A percentile compares a stretch with the other conserved stretches of the same genome.
These are phyloP conservation scores for Trichopus zeylanicus DNA, from an alignment of 116 monocot genomes.

Conservation along the genomic window DNA sequence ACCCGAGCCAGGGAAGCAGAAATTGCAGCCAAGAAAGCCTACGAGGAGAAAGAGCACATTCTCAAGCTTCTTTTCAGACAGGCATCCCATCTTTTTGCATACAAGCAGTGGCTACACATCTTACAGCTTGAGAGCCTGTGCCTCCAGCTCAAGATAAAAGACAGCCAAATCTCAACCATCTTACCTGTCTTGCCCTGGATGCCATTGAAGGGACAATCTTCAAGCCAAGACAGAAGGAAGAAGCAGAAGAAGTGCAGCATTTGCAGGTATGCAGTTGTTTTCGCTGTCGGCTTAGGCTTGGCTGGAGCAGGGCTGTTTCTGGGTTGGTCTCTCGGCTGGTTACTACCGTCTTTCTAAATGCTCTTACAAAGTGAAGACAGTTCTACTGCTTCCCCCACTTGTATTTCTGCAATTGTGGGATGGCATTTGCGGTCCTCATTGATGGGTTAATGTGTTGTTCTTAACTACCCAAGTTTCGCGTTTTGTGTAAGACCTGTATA, in stretches of 20 bases:
- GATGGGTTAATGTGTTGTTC: no score
- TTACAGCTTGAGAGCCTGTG: constrained; percentile 73
- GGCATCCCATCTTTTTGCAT: constrained; percentile 88
- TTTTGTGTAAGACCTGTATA: no score
- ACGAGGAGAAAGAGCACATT: constrained; percentile 84
- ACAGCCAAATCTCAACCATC: constrained; percentile 35
- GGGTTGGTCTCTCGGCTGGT: constrained; percentile 69
- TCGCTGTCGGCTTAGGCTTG: constrained; percentile 62
- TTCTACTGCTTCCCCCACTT: no score
- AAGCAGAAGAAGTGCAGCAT: constrained; percentile 30
- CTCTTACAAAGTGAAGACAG: no score
- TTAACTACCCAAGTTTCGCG: no score
- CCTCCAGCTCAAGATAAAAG: constrained; percentile 74
- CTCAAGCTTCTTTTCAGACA: constrained; percentile 72
- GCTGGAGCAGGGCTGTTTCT: constrained; percentile 67
- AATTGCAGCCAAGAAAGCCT: constrained; percentile 75
- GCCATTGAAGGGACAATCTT: constrained; percentile 15
- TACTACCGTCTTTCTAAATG: constrained; percentile 23
- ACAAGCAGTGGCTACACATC: constrained; percentile 81
- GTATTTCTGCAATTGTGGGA: no score
- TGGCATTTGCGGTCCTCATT: no score
- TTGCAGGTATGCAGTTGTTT: constrained; percentile 37
- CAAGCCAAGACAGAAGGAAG: constrained; percentile 9
- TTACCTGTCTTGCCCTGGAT: constrained; percentile 57
- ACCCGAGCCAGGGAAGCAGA: constrained; percentile 87